Conservation (phyloP, 768 basidiomycete species). For the Mycena leptocephala region DNA sequence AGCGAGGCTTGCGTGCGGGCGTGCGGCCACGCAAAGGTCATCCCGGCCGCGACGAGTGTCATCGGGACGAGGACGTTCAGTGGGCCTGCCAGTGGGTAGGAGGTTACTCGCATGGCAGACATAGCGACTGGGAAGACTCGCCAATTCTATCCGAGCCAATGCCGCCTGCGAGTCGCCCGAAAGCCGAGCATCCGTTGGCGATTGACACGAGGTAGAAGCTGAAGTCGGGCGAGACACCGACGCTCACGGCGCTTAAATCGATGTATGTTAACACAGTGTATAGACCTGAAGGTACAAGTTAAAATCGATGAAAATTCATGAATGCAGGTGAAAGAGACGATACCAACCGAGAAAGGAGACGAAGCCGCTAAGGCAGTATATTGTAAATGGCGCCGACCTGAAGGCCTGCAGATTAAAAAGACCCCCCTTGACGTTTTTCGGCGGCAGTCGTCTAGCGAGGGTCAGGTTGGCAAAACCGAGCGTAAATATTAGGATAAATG, state of each 20-base stretch:
- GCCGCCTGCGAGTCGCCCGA: constrained; percentile 70
- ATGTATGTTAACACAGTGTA: constrained; percentile 80
- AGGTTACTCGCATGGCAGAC: background rate
- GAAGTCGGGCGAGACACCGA: constrained; percentile 64
- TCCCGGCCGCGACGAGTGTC: constrained; percentile 61
- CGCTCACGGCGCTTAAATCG: constrained; percentile 63
- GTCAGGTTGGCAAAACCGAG: constrained; percentile 68
- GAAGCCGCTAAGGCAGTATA: constrained; percentile 67
- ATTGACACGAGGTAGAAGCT: constrained; percentile 75
- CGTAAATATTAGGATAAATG: constrained; percentile 66
- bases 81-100: constrained; percentile 56
- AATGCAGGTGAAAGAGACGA: no score
- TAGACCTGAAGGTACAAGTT: background rate
- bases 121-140: constrained; percentile 37
- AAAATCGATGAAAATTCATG: background rate
- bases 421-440: constrained; percentile 66
- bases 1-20: constrained; percentile 56
- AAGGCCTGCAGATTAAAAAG: constrained; percentile 66
- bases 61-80: constrained; percentile 74
- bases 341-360: constrained; percentile 69
- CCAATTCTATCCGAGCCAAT: constrained; percentile 67
- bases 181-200: constrained; percentile 70
- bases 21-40: constrained; percentile 78
- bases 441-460: constrained; percentile 66
- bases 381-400: constrained; percentile 62